These are phyloP conservation scores for Backusella sp. DNA, from an alignment of 192 early-diverging fungal genomes.

Conservation along the genomic window DNA sequence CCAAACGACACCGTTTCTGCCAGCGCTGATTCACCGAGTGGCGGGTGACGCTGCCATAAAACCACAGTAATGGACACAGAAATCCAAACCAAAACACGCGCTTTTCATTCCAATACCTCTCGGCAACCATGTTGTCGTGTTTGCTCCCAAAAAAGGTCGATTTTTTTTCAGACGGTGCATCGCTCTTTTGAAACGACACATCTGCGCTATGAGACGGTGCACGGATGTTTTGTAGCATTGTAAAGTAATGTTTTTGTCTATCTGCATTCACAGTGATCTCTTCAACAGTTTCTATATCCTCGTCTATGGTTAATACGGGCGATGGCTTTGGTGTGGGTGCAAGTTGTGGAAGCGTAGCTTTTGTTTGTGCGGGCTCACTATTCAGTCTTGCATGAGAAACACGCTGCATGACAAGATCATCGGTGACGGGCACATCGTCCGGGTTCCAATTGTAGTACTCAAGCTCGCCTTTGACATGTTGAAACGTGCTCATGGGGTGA, in stretches of 20 bases:
- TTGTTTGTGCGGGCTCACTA: neutral
- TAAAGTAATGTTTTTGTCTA: neutral
- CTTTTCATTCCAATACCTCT: neutral
- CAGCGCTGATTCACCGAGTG: neutral
- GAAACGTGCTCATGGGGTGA: constrained; percentile 1
- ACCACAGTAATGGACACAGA: neutral
- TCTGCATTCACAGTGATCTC: neutral
- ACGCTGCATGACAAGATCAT: neutral
- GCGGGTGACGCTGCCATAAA: neutral
- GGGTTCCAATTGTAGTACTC: neutral
- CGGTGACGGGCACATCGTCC: neutral
- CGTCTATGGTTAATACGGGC: neutral
- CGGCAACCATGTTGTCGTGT: neutral
- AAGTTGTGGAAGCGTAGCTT: neutral
- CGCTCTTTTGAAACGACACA: neutral
- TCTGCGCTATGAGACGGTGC: neutral
- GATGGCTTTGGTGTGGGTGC: neutral
- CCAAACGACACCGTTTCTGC: neutral
- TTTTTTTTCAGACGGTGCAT: neutral
- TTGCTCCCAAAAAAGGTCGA: neutral
- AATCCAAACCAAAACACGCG: constrained; percentile 7
- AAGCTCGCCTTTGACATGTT: neutral
- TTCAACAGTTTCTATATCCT: neutral
- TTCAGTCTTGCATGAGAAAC: neutral
- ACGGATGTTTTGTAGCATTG: constrained; percentile 1